phyloP scores from a whole-genome alignment of 2,329 filamentous ascomycete species.

The Alternaria consortialis region DNA sequence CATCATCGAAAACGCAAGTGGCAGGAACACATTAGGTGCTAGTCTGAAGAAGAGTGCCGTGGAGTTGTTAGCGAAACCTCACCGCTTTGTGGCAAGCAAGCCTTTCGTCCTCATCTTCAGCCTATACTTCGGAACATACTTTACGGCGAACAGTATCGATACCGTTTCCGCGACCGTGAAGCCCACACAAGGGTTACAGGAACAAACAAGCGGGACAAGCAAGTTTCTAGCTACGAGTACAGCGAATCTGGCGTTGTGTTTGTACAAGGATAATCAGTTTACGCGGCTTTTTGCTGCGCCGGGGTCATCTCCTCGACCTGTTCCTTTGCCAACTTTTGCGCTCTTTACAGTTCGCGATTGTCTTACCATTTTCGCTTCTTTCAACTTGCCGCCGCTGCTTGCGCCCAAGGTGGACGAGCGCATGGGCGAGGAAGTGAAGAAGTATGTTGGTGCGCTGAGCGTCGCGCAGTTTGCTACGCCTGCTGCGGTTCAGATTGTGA shows the following conservation, averaged over 20 bases:
- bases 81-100: constrained; percentile 68
- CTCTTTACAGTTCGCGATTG: constrained; percentile 86
- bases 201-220: constrained; percentile 76
- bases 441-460: constrained; percentile 58
- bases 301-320: constrained; percentile 58
- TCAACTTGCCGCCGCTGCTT: constrained; percentile 85
- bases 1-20: constrained; percentile 85
- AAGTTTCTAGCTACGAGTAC: constrained; percentile 84
- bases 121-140: constrained; percentile 88
- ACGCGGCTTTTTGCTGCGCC: constrained; percentile 77
- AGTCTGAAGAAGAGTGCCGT: constrained; percentile 69
- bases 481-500: constrained; percentile 78
- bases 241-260: constrained; percentile 85
- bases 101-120: constrained; percentile 73
- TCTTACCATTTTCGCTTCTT: constrained; percentile 88
- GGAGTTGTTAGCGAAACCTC: constrained; percentile 67
- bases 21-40: constrained; percentile 65
- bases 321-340: constrained; percentile 75
- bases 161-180: constrained; percentile 73
- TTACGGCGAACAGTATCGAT: constrained; percentile 88
- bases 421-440: constrained; percentile 57
- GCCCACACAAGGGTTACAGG: constrained; percentile 67
- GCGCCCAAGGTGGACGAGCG: constrained; percentile 68
- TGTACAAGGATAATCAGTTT: constrained; percentile 90
- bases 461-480: constrained; percentile 83